Base-by-base conservation (phyloP, 192 early-diverging fungal species). In the Coemansia sp. region DNA sequence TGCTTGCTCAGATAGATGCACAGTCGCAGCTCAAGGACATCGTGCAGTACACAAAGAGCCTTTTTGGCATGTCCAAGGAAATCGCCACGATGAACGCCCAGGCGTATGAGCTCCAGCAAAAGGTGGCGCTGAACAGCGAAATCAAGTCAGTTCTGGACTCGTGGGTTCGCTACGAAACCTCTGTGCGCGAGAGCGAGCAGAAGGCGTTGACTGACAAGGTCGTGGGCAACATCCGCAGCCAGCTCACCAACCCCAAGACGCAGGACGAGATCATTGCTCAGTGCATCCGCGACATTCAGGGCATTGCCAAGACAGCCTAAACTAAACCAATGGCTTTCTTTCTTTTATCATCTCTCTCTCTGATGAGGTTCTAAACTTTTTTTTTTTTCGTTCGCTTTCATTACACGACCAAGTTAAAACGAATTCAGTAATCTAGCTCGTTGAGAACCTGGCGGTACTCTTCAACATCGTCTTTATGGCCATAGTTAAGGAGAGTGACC, bases 131-230 rank as follows among this genome's bases (percentile, higher is more conserved):
- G 71, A 86, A 88, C 61, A 19, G 73, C 32, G 95, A 98, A 82
- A 87, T 93, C 70, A 95, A 95, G 89, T 55, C 81, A 19, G 89
- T 91, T 58, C 85, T 98, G 22, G 96, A 98, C 84, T 91, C 91
- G 40, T 98, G 96, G 96, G 95, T 96, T 43, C 95, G 96, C 69
- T 92, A 98, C 73, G 96, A 98, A 83, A 86, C 89, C 65, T 85
- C 83, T 29, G 87, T 98, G 62, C 93, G 96, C 82, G 96, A 96
- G 77, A 87, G 84, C 62, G 90, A 95, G 86, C 96, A 98, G 85
- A 90, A 89, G 86, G 82, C 90, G 38, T 82, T 97, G 68, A 91
- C 91, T 56, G 83, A 85, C 48, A 82, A 86, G 74, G 89, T 98
- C 73, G 95, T 98, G 70, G 86, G 88, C 75, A 89, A 85, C 25